These are phyloP conservation scores for Xerocomus brunneocitrinus DNA, from an alignment of 768 basidiomycete species.

Conservation along the genomic window DNA sequence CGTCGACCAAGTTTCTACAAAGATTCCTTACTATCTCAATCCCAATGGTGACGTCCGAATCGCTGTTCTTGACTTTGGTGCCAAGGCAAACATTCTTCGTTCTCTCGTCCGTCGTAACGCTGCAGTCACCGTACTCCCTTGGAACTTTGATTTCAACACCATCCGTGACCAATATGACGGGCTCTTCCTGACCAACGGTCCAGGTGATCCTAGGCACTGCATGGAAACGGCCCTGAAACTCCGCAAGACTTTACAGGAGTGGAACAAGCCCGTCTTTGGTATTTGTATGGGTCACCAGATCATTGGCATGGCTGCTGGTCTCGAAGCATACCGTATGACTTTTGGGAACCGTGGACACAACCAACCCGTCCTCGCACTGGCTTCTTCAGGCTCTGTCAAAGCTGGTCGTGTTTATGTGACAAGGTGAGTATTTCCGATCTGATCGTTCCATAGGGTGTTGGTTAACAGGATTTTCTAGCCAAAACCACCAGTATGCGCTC, in stretches of 20 bases:
- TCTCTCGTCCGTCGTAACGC: slow-evolving; percentile 89
- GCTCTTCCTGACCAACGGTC: slow-evolving; percentile 94
- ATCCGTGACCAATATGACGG: slow-evolving; percentile 91
- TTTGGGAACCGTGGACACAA: slow-evolving; percentile 99
- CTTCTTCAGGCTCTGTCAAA: slow-evolving; percentile 89
- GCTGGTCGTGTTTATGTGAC: slow-evolving; percentile 98
- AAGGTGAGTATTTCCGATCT: slow-evolving; percentile 43
- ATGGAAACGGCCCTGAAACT: slow-evolving; percentile 80
- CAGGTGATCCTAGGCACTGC: slow-evolving; percentile 89
- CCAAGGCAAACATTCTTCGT: slow-evolving; percentile 95
- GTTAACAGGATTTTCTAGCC: slow-evolving; percentile 38
- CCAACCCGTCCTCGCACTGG: slow-evolving; percentile 94
- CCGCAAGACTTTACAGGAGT: slow-evolving; percentile 77
- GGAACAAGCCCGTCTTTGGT: slow-evolving; percentile 93
- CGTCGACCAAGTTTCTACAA: slow-evolving; percentile 90
- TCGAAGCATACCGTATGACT: slow-evolving; percentile 97
- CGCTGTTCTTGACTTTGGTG: slow-evolving; percentile 95
- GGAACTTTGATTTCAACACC: slow-evolving; percentile 95
- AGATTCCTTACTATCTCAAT: slow-evolving; percentile 79
- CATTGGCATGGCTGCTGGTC: slow-evolving; percentile 93
- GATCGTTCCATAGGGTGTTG: background rate
- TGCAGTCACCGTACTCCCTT: slow-evolving; percentile 91
- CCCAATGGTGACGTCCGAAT: slow-evolving; percentile 84
- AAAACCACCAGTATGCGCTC: slow-evolving; percentile 99
- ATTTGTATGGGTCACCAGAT: slow-evolving; percentile 99